phyloP scores from a whole-genome alignment of 2,329 filamentous ascomycete species.

The Madurella fahalii region DNA sequence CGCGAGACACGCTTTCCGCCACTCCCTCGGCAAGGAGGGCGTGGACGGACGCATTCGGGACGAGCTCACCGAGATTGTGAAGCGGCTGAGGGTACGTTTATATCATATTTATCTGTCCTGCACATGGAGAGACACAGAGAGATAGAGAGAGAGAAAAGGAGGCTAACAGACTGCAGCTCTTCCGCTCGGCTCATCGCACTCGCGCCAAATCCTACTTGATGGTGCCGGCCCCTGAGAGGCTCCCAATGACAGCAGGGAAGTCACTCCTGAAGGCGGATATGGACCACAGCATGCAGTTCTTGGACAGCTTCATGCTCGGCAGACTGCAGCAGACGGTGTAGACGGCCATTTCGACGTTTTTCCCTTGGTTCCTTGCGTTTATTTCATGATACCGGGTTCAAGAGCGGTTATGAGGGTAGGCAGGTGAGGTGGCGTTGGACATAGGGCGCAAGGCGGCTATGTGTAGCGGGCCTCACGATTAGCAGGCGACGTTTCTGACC shows the following conservation, averaged over 20 bases:
- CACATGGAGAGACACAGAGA: too few relatives aligned
- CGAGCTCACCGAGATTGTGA: slow-evolving; percentile 30
- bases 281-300: slow-evolving; percentile 17
- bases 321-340: slow-evolving; percentile 23
- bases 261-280: slow-evolving; percentile 26
- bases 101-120: neutral
- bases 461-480: too few relatives aligned
- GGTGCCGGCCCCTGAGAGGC: slow-evolving; percentile 31
- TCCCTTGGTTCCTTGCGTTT: too few relatives aligned
- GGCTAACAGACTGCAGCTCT: slow-evolving; percentile 20
- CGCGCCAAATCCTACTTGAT: slow-evolving; percentile 30
- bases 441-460: too few relatives aligned
- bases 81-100: slow-evolving; percentile 29
- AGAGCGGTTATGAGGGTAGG: too few relatives aligned
- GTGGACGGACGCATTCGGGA: slow-evolving; percentile 23
- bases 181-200: slow-evolving; percentile 31
- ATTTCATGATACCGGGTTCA: too few relatives aligned
- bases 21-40: slow-evolving; percentile 12
- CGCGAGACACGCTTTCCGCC: slow-evolving; percentile 25
- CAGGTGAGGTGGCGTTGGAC: too few relatives aligned
- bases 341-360: neutral
- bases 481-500: too few relatives aligned
- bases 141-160: too few relatives aligned
- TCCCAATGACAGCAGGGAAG: slow-evolving; percentile 36
- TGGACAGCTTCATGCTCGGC: slow-evolving; percentile 24